Evolutionary conservation across 371 early-diverging fungal species (phyloP).

Genomic region (Mycotypha africana): DNA sequence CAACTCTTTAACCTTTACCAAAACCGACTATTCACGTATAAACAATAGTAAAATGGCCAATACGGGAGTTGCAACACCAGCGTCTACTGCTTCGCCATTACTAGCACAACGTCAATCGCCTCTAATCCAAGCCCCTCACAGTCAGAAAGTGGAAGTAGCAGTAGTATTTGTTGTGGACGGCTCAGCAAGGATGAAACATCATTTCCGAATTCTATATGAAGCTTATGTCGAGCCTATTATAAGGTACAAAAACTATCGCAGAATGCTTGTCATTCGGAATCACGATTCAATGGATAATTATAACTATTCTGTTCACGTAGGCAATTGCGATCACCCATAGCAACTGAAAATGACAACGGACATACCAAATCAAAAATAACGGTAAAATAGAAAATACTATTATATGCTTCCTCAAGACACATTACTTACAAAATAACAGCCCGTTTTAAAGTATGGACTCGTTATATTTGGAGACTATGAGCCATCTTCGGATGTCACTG

Average conservation of each 20-base stretch:
- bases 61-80: conserved; percentile 39
- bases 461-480: conserved; percentile 66
- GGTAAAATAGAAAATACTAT: conserved; percentile 26
- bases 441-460: conserved; percentile 55
- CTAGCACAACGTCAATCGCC: conserved; percentile 88
- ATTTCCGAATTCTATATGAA: conserved; percentile 42
- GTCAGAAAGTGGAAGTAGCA: conserved; percentile 48
- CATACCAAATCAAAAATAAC: conserved; percentile 51
- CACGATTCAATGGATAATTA: no score
- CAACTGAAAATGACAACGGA: conserved; percentile 47
- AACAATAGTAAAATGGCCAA: no score
- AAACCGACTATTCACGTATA: no score
- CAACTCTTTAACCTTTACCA: no score
- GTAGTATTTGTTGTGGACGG: conserved; percentile 59
- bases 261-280: not conserved
- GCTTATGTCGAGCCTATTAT: conserved; percentile 57
- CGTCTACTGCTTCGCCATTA: conserved; percentile 33
- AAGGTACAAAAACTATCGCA: conserved; percentile 24
- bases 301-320: conserved; percentile 22
- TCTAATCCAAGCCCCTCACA: conserved; percentile 35
- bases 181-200: conserved; percentile 51
- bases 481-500: conserved; percentile 46
- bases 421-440: conserved; percentile 25
- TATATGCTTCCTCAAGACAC: not conserved
- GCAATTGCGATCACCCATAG: conserved; percentile 50